Base-by-base conservation (phyloP, 345 rosid species). In the Iberis pinnata region DNA sequence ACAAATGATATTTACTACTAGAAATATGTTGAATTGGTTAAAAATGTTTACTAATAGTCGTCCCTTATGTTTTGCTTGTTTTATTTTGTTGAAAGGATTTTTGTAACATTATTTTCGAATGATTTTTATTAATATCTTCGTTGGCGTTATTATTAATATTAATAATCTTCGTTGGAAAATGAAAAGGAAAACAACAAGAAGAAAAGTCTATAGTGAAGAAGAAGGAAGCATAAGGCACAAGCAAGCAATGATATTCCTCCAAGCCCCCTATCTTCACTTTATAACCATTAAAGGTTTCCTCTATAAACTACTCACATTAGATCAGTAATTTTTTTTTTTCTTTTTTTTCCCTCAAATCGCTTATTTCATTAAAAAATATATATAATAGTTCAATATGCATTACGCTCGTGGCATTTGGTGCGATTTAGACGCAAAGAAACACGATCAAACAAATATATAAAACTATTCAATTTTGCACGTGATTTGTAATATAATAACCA, bases 181-280 rank as follows among this genome's bases (percentile, higher is more conserved):
- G 7, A 37, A 48, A 56, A 24, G 24, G 1, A 38, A 54, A 54
- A 27, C 5, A 38, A 42, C 44, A 57, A 19, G 49, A 59, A 53
- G 60, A 59, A 67, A 67, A 59, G 71, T 59, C 65, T 59, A 46
- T 31, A 59, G 71, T 67, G 60, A 67, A 67, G 55, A 31, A 14
- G 65, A 67, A 67, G 71, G 61, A 59, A 67, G 55, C 71, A 66
- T 13, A 31, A 59, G 60, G 65, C 37, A 59, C 65, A 66, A 67
- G 65, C 65, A 67, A 67, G 65, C 71, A 66, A 67, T 53, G 44
- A 67, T 67, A 59, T 67, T 58, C 70, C 37, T 58, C 64, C 70
- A 58, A 24, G 58, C 41, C 8, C 18, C 9, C 70, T n/a, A 33
- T 27, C 42, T 7, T 58, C 65, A 67, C 65, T 59, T 66, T 67